Conservation (phyloP, 2,329 filamentous ascomycete species). For the Colletotrichum sp. region DNA sequence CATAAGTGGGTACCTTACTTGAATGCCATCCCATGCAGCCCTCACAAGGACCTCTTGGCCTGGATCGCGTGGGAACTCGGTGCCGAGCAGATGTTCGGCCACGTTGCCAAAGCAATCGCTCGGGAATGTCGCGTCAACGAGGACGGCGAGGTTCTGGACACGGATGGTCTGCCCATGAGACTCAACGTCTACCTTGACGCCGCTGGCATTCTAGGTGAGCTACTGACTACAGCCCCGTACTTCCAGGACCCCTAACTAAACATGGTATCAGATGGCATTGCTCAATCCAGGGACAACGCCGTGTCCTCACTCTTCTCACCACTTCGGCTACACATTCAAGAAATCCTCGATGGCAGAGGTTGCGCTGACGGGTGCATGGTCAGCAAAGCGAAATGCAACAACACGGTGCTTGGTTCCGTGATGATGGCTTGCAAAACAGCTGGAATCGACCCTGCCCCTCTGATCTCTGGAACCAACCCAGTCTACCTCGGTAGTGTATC, state of each 20-base stretch:
- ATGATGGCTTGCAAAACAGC: not conserved
- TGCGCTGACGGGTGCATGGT: rapidly evolving
- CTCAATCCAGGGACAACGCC: not conserved
- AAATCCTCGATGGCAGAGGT: not conserved
- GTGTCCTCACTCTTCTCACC: not conserved
- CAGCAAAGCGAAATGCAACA: not conserved
- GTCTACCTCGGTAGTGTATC: not conserved
- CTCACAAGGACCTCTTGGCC: not conserved
- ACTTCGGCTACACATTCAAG: not conserved
- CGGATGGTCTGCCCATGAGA: not conserved
- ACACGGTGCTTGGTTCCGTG: not conserved
- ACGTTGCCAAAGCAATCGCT: not conserved
- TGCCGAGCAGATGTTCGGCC: not conserved
- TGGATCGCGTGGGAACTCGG: not conserved
- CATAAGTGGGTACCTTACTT: not conserved
- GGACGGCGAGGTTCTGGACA: not conserved
- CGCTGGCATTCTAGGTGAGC: not conserved
- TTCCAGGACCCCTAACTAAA: not conserved
- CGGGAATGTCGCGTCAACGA: not conserved
- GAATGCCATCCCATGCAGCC: not conserved
- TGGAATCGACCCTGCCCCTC: not conserved
- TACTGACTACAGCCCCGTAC: not conserved
- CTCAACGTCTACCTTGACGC: not conserved
- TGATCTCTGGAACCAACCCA: not conserved
- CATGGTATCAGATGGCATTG: not conserved